Percentiles rank a stretch among this genome's conserved stretches.
Evolutionary conservation across 306 rosid genomes (phyloP).

Genomic region (Rosa multiflora): DNA sequence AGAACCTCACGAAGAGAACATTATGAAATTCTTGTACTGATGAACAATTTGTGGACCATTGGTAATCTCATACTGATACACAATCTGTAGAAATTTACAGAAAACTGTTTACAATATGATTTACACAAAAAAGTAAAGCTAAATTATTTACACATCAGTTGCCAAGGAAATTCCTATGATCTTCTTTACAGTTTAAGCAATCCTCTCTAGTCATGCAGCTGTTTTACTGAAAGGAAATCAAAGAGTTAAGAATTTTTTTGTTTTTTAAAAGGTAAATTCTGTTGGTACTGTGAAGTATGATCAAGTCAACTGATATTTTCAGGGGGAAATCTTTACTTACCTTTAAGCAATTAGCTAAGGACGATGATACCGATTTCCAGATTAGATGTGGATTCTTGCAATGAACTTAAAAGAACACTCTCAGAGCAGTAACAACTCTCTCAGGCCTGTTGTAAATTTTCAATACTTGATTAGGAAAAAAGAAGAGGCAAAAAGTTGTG

Average conservation of each 20-base stretch:
- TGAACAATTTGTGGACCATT: neutral
- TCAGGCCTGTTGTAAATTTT: constrained; percentile 71
- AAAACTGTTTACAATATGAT: neutral
- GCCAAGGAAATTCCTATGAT: neutral
- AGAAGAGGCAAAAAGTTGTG: neutral
- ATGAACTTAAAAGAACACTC: constrained; percentile 54
- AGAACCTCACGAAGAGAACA: neutral
- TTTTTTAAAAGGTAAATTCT: neutral
- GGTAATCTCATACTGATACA: neutral
- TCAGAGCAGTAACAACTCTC: constrained; percentile 74
- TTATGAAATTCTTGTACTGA: neutral
- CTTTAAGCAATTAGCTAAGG: constrained; percentile 12
- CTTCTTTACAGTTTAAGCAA: neutral
- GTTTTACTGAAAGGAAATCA: neutral
- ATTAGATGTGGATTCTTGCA: neutral
- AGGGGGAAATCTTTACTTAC: constrained; percentile 17
- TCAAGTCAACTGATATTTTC: neutral
- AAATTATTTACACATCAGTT: neutral
- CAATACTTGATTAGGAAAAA: neutral
- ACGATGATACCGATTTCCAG: constrained; percentile 7
- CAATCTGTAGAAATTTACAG: neutral
- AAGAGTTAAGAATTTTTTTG: no score
- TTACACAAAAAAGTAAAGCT: neutral
- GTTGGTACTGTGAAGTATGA: neutral
- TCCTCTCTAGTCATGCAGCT: constrained; percentile 2